Evolutionary conservation across 228 moss, liverwort and hornwort genomes (phyloP), one percentile per base, ranked within the genome.

Genomic region (Sphagnum fallax): DNA sequence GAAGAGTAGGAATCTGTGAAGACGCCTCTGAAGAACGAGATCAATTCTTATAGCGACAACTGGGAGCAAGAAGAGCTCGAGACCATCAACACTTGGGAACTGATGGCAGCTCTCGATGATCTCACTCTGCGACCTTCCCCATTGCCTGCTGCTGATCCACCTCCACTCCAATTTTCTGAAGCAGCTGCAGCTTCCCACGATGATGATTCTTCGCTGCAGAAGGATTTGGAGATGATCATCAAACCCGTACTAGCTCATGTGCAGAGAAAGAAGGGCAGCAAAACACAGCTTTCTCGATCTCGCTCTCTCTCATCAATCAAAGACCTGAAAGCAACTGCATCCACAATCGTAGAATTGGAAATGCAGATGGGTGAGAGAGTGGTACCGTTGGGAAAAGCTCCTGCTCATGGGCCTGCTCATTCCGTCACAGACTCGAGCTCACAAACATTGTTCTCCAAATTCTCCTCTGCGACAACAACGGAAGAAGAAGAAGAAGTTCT

Each of bases 31-130:
- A 6, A 53, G 53, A 11, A 53, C 8, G 11, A 6, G 49, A 16
- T 16, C 16, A 50, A 5, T 11, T 11, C 50, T 65, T 47, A 5
- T 65, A 52, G n/a, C 11, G 74, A 76, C 60, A 47, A 18, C 12
- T 60, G 82, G n/a, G 70, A 59, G 5, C 16, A 52, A 6, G 80
- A 75, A 18, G 81, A 83, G 67, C 78, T 87, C 5, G 95, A 97
- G 67, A 97, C 88, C 0, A 93, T 97, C 67, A 93, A 97, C 72
- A 97, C 90, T 32, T 97, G 93, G 96, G 96, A 97, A 73, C 84
- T 97, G 51, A 97, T 97, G 96, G 93, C 88, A 52, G 96, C 93
- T 0, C 81, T 97, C 14, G 93, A 97, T 11, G 96, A 97, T 8
- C 81, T 80, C 4, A 68, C 77, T 48, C 89, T 82, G 11, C 75